These are phyloP conservation scores for Entoloma clypeatum DNA, from an alignment of 1,284 basidiomycete genomes.

Conservation along the genomic window DNA sequence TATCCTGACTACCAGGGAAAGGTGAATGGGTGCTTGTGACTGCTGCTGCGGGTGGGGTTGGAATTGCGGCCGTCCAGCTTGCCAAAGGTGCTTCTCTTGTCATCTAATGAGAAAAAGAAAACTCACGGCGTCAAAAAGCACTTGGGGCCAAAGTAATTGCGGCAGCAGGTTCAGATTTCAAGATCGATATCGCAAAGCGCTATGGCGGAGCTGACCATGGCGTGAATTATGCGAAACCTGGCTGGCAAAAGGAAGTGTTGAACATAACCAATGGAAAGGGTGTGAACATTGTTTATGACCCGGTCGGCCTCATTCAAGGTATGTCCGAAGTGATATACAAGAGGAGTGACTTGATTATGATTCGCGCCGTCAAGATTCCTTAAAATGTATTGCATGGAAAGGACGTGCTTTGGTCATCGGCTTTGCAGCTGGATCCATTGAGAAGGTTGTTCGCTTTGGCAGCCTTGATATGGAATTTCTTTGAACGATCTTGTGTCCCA, in stretches of 20 bases:
- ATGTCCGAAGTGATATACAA: constrained; percentile 10
- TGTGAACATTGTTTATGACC: constrained; percentile 87
- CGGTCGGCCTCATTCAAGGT: constrained; percentile 78
- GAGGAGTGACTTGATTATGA: constrained; percentile 17
- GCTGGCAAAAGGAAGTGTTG: constrained; percentile 76
- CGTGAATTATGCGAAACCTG: constrained; percentile 61
- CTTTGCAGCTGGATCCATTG: constrained; percentile 85
- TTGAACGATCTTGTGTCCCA: constrained; percentile 26
- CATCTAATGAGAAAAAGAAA: constrained; percentile 3
- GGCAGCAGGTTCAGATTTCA: constrained; percentile 66
- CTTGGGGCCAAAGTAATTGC: constrained; percentile 79
- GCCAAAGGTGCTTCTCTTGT: constrained; percentile 67
- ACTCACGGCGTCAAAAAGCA: constrained; percentile 33
- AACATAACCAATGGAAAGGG: constrained; percentile 77
- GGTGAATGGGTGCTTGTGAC: constrained; percentile 88
- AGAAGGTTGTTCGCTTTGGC: constrained; percentile 52
- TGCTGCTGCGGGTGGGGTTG: constrained; percentile 91
- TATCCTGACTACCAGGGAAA: constrained; percentile 26
- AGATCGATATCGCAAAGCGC: constrained; percentile 65
- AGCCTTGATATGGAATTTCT: neutral
- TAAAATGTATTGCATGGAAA: constrained; percentile 95
- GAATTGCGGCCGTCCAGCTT: constrained; percentile 86
- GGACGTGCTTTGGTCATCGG: constrained; percentile 90
- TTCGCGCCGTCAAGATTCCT: constrained; percentile 46
- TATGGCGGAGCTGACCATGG: constrained; percentile 69